These are phyloP conservation scores for Purshia tridentata DNA, from an alignment of 306 rosid genomes.

Conservation along the genomic window DNA sequence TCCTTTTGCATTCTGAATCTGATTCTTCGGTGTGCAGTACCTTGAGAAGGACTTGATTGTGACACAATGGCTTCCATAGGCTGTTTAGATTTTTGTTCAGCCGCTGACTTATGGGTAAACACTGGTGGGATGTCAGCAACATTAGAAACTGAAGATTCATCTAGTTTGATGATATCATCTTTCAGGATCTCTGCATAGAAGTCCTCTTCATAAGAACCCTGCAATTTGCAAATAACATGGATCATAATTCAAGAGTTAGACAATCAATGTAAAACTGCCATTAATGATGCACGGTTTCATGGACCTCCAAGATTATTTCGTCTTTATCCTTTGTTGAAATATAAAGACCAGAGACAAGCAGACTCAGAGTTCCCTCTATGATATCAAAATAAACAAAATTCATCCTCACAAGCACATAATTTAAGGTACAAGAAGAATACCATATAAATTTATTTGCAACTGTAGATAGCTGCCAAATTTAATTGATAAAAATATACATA, in stretches of 20 bases:
- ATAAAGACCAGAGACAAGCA: no score
- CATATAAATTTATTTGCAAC: no score
- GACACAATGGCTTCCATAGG: not conserved
- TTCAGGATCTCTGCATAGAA: constrained; percentile 76
- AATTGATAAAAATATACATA: not conserved
- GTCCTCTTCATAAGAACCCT: constrained; percentile 70
- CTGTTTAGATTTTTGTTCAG: constrained; percentile 31
- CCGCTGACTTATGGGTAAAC: constrained; percentile 13
- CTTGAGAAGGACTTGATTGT: constrained; percentile 38
- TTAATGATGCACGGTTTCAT: not conserved
- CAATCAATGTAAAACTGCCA: not conserved
- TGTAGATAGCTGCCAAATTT: no score
- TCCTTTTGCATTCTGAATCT: constrained; percentile 14
- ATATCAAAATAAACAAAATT: no score
- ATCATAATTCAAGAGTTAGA: not conserved
- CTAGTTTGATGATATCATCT: constrained; percentile 74
- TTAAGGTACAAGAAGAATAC: no score
- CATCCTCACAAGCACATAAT: no score
- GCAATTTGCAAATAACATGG: constrained; percentile 14
- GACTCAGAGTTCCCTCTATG: no score
- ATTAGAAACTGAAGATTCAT: constrained; percentile 39
- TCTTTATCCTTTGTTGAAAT: no score
- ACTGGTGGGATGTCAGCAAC: constrained; percentile 11
- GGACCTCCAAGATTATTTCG: not conserved
- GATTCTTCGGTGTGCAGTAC: constrained; percentile 68